phyloP scores from a whole-genome alignment of 495 filamentous ascomycete genomes.

The Margaritispora aquatica region DNA sequence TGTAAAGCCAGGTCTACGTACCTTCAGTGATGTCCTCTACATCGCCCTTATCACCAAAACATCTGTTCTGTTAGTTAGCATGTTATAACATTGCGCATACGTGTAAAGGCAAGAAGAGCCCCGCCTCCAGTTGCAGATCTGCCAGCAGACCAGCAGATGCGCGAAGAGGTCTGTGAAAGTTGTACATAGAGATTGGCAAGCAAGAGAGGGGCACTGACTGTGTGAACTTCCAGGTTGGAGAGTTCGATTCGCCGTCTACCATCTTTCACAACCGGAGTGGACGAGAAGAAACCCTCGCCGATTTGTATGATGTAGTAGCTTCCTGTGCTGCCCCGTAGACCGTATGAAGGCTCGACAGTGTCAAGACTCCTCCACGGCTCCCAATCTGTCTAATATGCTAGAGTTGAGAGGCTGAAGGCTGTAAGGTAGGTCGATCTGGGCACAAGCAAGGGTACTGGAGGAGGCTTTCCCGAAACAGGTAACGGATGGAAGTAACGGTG shows the following conservation, averaged over 20 bases:
- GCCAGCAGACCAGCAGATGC: background rate
- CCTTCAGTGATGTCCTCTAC: slow-evolving; percentile 99
- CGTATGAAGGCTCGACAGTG: slow-evolving; percentile 10
- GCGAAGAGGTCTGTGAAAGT: slow-evolving; percentile 2
- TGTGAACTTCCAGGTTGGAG: slow-evolving; percentile 99
- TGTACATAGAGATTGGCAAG: background rate
- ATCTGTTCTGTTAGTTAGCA: slow-evolving; percentile 47
- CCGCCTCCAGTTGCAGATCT: no score
- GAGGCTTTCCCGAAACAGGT: slow-evolving; percentile 10
- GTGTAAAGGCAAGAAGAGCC: background rate
- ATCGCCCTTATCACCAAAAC: slow-evolving; percentile 99
- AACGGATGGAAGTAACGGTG: slow-evolving; percentile 1
- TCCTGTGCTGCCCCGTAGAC: slow-evolving; percentile 2
- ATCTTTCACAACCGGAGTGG: slow-evolving; percentile 53
- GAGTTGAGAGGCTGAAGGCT: slow-evolving; percentile 19
- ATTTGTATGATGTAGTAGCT: slow-evolving; percentile 1
- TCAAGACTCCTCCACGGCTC: slow-evolving; percentile 5
- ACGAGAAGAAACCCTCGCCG: slow-evolving; percentile 20
- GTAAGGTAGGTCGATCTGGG: background rate
- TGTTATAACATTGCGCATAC: background rate
- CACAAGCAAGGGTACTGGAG: slow-evolving; percentile 20
- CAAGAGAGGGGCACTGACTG: slow-evolving; percentile 65
- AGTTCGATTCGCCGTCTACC: slow-evolving; percentile 90
- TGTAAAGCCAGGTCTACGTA: slow-evolving; percentile 33
- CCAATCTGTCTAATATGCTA: background rate